Conservation (phyloP, 345 rosid species). For the Nephelium lappaceum region DNA sequence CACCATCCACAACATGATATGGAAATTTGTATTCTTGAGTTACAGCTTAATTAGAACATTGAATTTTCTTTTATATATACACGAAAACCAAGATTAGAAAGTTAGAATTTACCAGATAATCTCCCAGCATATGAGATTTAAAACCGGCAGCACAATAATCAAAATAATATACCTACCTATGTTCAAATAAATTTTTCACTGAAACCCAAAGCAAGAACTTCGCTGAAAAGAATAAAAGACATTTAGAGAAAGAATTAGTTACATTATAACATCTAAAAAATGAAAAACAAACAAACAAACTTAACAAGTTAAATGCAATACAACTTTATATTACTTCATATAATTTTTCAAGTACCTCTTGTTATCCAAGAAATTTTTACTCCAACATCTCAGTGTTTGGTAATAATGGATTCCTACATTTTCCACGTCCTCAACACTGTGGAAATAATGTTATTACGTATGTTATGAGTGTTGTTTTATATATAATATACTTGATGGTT, state of each 20-base stretch:
- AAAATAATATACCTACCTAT: constrained; percentile 93
- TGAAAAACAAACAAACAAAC: neutral
- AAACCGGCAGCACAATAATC: constrained; percentile 88
- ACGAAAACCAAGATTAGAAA: neutral
- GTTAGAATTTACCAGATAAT: constrained; percentile 55
- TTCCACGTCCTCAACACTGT: constrained; percentile 85
- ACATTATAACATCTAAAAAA: neutral
- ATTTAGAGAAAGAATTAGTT: neutral
- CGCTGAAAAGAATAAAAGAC: constrained; percentile 33
- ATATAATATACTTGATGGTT: neutral
- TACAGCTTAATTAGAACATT: no score
- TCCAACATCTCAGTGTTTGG: constrained; percentile 77
- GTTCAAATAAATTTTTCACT: constrained; percentile 73
- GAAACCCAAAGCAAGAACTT: constrained; percentile 72
- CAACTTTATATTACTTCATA: no score
- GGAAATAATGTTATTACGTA: no score
- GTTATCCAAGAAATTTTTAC: constrained; percentile 73
- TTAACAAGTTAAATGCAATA: neutral
- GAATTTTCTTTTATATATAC: no score
- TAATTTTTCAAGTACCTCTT: constrained; percentile 45
- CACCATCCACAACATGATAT: constrained; percentile 48
- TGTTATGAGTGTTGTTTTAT: neutral
- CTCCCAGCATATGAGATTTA: constrained; percentile 67
- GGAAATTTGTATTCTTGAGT: no score
- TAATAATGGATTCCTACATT: constrained; percentile 83